Base-by-base conservation (phyloP, 2,329 filamentous ascomycete species). In the Thyridium curvatum region DNA sequence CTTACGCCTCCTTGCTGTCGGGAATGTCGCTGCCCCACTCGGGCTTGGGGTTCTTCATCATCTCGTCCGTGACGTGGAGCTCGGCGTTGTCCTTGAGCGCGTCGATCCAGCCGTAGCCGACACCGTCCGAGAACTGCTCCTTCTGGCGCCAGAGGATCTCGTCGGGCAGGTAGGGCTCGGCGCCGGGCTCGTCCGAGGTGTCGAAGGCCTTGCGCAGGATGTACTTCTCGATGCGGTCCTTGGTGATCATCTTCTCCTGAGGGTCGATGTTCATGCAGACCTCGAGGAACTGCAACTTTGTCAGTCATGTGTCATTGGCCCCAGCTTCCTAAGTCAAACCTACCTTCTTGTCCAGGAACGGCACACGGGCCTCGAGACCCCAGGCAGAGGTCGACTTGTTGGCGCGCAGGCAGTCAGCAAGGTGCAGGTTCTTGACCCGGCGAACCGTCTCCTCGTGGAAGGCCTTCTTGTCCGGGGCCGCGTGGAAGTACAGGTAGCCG, bases 351-450 rank as follows among this genome's bases (percentile, higher is more conserved):
- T 98, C 93, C 46, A 98, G 71, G 79, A 98, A 98, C 4, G 93
- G 93, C 45, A 98, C 93, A 59, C 93, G 89, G 32, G 94, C 93
- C 71, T 98, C 93, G 28, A 98, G 79, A 58, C 93, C 93, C 93
- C 93, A 98, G 5, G 93, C 93, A 7, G 88, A 90, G 14, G 93
- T 98, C 30, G 91, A 97, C 75, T 98, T 98, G 84, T 98, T 98
- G 63, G 93, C 93, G 54, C 93, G 84, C 55, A 98, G 74, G 66
- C 93, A 97, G 65, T 98, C 93, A n/a, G 90, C 80, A 48, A 95
- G 69, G 60, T 98, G 93, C 50, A 98, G 72, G 79, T 97, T 91
- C 79, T 97, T 94, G 54, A 98, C 86, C 48, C 93, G 83, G 51
- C 87, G 82, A 36, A 98, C 84, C 17, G 88, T 95, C 73, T 98